Conservation (phyloP, 2,329 filamentous ascomycete genomes). For the Ophiostoma novo-ulmi region DNA sequence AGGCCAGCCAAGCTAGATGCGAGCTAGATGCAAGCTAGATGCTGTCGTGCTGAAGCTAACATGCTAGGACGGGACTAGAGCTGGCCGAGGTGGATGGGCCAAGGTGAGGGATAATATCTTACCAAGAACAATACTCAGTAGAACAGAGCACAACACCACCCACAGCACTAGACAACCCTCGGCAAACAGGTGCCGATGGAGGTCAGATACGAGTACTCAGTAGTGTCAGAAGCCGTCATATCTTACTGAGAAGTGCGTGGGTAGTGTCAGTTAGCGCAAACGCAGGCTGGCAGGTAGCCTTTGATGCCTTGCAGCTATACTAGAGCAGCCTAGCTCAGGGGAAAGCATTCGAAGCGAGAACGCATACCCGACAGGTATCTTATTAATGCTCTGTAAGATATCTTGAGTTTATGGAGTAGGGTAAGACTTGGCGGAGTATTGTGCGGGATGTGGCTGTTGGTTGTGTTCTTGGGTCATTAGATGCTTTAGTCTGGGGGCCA, state of each 20-base stretch:
- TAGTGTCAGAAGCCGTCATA: no score
- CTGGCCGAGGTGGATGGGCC: no score
- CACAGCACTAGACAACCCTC: no score
- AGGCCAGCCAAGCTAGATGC: no score
- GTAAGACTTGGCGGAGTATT: not conserved
- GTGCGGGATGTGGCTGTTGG: not conserved
- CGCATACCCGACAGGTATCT: not conserved
- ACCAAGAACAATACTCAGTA: not conserved
- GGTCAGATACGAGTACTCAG: no score
- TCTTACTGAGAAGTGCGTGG: not conserved
- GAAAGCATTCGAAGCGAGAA: not conserved
- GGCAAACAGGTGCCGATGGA: no score
- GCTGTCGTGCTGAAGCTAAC: no score
- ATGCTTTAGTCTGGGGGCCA: not conserved
- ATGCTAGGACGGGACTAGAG: no score
- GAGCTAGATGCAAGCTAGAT: no score
- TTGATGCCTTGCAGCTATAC: not conserved
- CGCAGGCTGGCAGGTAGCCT: not conserved
- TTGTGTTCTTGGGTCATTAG: not conserved
- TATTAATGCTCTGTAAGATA: no score
- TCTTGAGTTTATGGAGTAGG: not conserved
- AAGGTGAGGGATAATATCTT: not conserved
- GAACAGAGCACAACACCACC: not conserved
- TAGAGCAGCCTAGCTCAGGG: slow-evolving; percentile 6
- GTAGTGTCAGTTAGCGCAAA: not conserved